Base-by-base conservation (phyloP, 2,329 filamentous ascomycete species). In the Aspergillus eucalypticola region DNA sequence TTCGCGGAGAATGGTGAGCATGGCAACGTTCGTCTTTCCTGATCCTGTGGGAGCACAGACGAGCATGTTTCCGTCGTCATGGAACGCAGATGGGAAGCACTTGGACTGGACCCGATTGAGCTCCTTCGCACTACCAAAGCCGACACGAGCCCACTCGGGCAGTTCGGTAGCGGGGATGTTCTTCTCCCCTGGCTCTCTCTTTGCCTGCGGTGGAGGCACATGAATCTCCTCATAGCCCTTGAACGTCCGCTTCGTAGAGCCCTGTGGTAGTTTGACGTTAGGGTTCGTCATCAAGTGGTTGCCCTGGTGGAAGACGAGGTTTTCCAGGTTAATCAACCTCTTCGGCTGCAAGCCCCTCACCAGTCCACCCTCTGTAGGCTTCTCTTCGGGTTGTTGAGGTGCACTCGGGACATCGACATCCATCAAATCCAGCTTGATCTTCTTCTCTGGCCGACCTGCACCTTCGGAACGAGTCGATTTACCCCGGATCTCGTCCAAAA, bases 261-360 rank as follows among this genome's bases (percentile, higher is more conserved):
- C 95, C 73, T 96, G 92, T 0, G 95, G 95, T 19, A 99, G 83
- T 64, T 90, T 90, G 50, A 99, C 95, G 73, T 92, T 97, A 6
- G 92, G 90, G 70, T 99, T 99, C n/a, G 95, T 98, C 94, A 98
- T 99, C 46, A 99, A 84, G 80, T 99, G 95, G 71, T 98, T 99
- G 56, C 95, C 95, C 77, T 98, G 94, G 68, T 98, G 95, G 73
- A 99, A 99, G 41, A 97, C 86, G 35, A 99, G 86, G 70, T 98
- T 98, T 60, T 99, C 94, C 54, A 99, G 82, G 73, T 98, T 98
- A 74, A 99, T 92, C 48, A 92, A 80, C 72, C 91, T 91, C 67
- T 88, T 88, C 2, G 96, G 95, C 70, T 95, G 90, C 39, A 99
- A 82, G 13, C 92, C 92, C 57, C 93, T 91, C 32, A 92, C 84